Conservation (phyloP, 345 rosid species). For the Citrus hindsii region DNA sequence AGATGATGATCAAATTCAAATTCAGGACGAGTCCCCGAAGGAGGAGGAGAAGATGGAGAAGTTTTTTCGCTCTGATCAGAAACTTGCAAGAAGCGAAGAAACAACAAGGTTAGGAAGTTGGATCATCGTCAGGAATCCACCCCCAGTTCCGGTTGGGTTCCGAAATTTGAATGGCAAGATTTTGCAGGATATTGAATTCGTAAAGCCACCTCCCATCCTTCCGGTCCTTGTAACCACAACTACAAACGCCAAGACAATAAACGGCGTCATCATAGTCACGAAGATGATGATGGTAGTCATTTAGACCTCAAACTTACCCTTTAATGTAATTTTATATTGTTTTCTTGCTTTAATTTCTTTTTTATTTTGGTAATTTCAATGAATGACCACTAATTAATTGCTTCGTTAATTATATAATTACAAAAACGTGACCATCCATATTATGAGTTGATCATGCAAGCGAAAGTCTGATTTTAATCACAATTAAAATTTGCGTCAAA, state of each 20-base stretch:
- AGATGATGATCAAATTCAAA: neutral
- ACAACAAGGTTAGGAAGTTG: neutral
- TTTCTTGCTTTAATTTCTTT: too few species aligned
- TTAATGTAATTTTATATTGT: neutral
- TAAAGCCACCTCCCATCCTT: conserved; percentile 7
- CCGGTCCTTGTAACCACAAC: conserved; percentile 9
- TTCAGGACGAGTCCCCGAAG: neutral
- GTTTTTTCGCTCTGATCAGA: conserved; percentile 25
- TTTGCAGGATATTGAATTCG: conserved; percentile 22
- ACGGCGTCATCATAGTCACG: neutral
- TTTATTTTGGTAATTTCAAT: neutral
- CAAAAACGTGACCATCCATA: too few species aligned
- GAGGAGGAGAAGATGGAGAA: conserved; percentile 28
- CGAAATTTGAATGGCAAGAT: conserved; percentile 31
- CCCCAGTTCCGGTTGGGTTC: conserved; percentile 24
- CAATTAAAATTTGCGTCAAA: neutral
- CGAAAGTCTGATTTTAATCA: too few species aligned
- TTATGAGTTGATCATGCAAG: too few species aligned
- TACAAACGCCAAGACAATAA: too few species aligned
- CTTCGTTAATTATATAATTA: too few species aligned
- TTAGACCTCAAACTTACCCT: conserved; percentile 31
- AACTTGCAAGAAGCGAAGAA: conserved; percentile 13
- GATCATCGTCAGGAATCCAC: neutral
- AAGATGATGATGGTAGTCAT: neutral
- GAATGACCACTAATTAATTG: too few species aligned